Evolutionary conservation across 257 asterid genomes (phyloP).

Genomic region (Nicotiana benthamiana): DNA sequence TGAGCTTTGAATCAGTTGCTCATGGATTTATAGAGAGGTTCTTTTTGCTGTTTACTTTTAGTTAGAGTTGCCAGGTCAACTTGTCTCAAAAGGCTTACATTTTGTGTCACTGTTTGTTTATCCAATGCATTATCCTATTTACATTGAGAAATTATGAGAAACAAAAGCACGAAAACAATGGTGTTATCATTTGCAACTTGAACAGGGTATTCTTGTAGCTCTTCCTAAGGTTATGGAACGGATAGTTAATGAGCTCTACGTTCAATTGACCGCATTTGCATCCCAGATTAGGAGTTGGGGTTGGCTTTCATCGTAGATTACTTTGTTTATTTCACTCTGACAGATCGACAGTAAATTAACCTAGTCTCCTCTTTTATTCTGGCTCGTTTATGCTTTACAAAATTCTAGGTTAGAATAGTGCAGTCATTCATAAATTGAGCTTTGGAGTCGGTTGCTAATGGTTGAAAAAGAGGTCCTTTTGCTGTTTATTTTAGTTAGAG

Average conservation of each 20-base stretch:
- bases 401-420: background rate
- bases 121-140: background rate
- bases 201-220: background rate
- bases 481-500: background rate
- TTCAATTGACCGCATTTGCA: background rate
- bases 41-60: background rate
- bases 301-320: background rate
- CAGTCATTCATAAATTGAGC: background rate
- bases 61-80: background rate
- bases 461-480: no score
- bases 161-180: background rate
- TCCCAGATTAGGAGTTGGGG: background rate
- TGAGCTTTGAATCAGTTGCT: background rate
- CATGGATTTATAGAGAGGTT: background rate
- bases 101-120: background rate
- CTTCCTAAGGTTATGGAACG: background rate
- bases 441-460: background rate
- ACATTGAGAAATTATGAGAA: background rate
- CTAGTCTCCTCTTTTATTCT: background rate
- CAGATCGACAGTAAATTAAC: background rate
- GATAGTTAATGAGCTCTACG: background rate
- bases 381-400: background rate
- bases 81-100: background rate
- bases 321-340: background rate
- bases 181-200: background rate